Evolutionary conservation across 495 filamentous ascomycete genomes (phyloP), one percentile per base, ranked within the genome.

Genomic region (Penicillium ucsense): DNA sequence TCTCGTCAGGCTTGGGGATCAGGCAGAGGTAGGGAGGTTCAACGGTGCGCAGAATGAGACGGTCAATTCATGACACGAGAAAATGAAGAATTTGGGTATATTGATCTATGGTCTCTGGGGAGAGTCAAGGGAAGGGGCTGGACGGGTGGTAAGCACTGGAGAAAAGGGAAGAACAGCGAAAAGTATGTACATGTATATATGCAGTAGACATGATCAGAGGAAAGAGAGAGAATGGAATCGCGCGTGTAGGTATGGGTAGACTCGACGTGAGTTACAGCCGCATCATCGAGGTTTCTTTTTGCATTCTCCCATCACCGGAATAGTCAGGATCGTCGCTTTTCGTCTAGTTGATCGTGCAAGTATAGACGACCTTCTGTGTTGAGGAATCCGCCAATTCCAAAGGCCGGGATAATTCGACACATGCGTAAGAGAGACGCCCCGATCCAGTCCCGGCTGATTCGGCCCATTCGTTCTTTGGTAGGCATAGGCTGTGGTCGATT

Each of bases 301-400:
- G 20, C 20, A 20, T 20, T 20, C 20, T 20, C 1, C 1, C 20
- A 20, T 20, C 20, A 20, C 20, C 20, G 20, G 20, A 20, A 20
- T 2, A 20, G 20, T 20, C 20, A 20, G 20, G 20, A 20, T 20
- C 20, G 20, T 20, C 52, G 43, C 7, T 48, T 48, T 33, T 46
- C 56, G 47, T 61, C 57, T 30, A 64, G 41, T 49, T 63, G 55
- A 3, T 61, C 54, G 38, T 66, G 63, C 40, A 66, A 45, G 45
- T 57, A 63, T n/a, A 62, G 52, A 7, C 63, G 48, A 0, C 63
- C 76, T 54, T 80, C 78, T 34, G 71, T 70, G 67, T 95, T 95
- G 5, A 91, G 79, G 41, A 94, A 88, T 2, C 89, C 89, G 0
- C 89, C 89, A 30, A 94, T 71, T 6, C 89, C 89, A 75, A 95